A percentile compares a stretch with the other conserved stretches of the same genome.
Conservation (phyloP, 1,284 basidiomycete genomes). For the Spongispora temasekensis region DNA sequence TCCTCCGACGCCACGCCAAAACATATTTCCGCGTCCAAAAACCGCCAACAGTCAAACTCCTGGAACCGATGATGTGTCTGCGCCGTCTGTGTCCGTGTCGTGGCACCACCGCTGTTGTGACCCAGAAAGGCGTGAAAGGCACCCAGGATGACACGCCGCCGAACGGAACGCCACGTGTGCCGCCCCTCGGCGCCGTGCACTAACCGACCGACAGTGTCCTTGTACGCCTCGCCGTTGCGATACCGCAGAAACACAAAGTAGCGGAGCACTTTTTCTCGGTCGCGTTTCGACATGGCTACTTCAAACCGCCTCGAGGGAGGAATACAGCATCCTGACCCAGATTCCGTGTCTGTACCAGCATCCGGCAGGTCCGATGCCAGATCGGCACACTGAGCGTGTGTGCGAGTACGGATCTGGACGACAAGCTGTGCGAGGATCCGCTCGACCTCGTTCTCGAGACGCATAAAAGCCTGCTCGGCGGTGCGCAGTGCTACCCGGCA, state of each 20-base stretch:
- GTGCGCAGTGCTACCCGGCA: slow-evolving; percentile 38
- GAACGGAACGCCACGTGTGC: slow-evolving; percentile 32
- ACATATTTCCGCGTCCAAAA: slow-evolving; percentile 37
- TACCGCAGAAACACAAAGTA: slow-evolving; percentile 58
- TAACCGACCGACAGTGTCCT: slow-evolving; percentile 32
- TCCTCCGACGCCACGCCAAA: slow-evolving; percentile 37
- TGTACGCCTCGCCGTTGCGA: slow-evolving; percentile 51
- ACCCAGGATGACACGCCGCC: slow-evolving; percentile 29
- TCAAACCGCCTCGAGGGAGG: slow-evolving; percentile 19
- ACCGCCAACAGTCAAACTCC: slow-evolving; percentile 31
- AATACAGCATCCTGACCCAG: neutral
- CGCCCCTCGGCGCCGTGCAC: slow-evolving; percentile 21
- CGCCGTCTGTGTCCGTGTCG: neutral
- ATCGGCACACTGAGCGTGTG: neutral
- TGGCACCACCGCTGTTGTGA: neutral
- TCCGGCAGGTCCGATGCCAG: neutral
- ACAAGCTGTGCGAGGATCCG: slow-evolving; percentile 38
- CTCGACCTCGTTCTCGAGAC: slow-evolving; percentile 45
- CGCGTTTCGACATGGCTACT: slow-evolving; percentile 35
- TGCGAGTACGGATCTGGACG: slow-evolving; percentile 32
- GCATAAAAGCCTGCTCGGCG: slow-evolving; percentile 43
- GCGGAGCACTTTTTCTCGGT: slow-evolving; percentile 42
- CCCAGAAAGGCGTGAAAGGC: slow-evolving; percentile 29
- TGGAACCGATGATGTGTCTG: slow-evolving; percentile 16
- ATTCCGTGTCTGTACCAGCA: neutral